Evolutionary conservation across 2,329 filamentous ascomycete genomes (phyloP), one percentile per base, ranked within the genome.

Genomic region (Neonectria sp.): DNA sequence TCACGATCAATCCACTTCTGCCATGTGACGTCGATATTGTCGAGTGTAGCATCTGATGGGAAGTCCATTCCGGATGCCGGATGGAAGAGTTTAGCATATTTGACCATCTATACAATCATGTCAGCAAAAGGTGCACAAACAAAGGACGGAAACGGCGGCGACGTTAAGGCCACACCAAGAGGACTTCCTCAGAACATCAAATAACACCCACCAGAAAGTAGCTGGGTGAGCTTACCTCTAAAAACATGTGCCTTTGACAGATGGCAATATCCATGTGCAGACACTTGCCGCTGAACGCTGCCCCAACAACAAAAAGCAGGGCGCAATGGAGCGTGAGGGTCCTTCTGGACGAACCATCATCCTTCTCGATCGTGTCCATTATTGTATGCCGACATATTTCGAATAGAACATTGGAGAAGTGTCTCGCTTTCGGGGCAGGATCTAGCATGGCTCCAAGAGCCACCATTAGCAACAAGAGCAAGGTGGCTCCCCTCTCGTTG

Each of bases 311-410:
- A 43, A 43, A 43, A 7, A 43, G 37, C 37, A 43, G 37, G 37
- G 37, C 37, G 37, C 37, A 43, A 43, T 43, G 37, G 37, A 43
- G 37, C 37, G 37, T 43, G 37, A 43, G 37, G 37, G 37, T 43
- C 37, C 37, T 43, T 43, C 37, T 43, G 37, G 37, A 43, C 37
- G 37, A 43, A 15, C 37, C 37, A 15, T 43, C 37, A 43, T 43
- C 37, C 37, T 43, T 43, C 37, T 43, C 37, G 37, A 43, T 43
- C 37, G 37, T 43, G 37, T 43, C 37, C 37, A 15, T 43, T 43
- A 43, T 43, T 43, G 37, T 43, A 43, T 43, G 37, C 37, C 37
- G 37, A 43, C 37, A 43, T 43, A 43, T 43, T 43, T 43, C 37
- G 37, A 43, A 43, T 15, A 43, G 13, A 43, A 43, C 37, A 43